Percentiles rank a stretch among this genome's conserved stretches.
Conservation (phyloP, 2,329 filamentous ascomycete genomes). For the Colletotrichum tanaceti region DNA sequence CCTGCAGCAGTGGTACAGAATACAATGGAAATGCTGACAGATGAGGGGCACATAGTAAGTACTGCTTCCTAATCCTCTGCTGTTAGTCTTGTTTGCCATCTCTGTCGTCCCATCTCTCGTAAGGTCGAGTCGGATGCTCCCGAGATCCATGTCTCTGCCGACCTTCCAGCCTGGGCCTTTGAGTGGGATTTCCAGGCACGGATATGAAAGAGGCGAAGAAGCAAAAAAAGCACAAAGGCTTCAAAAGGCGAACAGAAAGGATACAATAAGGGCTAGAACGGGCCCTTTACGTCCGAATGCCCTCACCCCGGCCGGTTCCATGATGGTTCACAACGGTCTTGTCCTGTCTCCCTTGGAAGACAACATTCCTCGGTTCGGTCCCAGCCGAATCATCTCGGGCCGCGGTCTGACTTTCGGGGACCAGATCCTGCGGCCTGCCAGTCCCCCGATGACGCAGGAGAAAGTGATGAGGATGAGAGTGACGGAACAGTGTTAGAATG, state of each 20-base stretch:
- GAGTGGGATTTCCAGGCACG: no score
- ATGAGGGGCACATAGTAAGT: not conserved
- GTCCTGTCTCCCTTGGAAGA: not conserved
- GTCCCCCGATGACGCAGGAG: not conserved
- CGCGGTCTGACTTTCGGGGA: conserved; percentile 14
- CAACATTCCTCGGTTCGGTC: not conserved
- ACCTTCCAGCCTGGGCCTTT: no score
- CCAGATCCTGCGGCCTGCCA: not conserved
- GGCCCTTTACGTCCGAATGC: not conserved
- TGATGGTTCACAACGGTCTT: not conserved
- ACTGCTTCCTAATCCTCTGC: not conserved
- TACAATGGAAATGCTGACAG: not conserved
- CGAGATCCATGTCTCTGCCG: no score
- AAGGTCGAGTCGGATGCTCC: no score
- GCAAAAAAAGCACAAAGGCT: not conserved
- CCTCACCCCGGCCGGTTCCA: not conserved
- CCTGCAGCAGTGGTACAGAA: not conserved
- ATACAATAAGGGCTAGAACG: not conserved
- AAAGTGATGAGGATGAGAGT: no score
- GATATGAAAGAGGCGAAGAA: no score
- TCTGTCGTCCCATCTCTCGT: not conserved
- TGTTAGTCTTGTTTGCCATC: not conserved
- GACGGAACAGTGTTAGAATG: not conserved
- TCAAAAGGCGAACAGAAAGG: not conserved
- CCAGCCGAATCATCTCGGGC: not conserved